Evolutionary conservation across 164 flowering plant species (phyloP).

Genomic region (Pachysandra terminalis): DNA sequence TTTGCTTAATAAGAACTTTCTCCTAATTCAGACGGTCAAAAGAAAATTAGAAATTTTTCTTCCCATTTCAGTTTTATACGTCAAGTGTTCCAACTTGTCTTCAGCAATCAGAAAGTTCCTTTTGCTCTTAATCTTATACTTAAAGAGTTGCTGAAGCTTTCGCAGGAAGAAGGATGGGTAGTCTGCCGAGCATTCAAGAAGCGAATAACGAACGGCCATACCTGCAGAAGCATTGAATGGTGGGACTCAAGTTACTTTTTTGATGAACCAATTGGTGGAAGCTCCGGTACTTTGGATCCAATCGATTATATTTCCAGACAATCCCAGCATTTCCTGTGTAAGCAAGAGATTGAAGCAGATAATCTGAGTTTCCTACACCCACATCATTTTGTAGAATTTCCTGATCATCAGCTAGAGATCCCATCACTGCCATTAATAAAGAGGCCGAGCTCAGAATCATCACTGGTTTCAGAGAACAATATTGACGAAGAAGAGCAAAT

Average conservation of each 20-base stretch:
- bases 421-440: slow-evolving; percentile 64
- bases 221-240: slow-evolving; percentile 38
- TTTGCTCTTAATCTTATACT: not conserved
- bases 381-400: slow-evolving; percentile 62
- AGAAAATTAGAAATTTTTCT: too few relatives aligned
- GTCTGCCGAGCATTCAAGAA: slow-evolving; percentile 95
- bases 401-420: slow-evolving; percentile 89
- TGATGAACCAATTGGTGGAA: slow-evolving; percentile 51
- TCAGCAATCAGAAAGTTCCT: slow-evolving; percentile 13
- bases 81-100: slow-evolving; percentile 10
- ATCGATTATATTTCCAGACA: slow-evolving; percentile 41
- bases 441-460: slow-evolving; percentile 47
- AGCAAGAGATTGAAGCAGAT: slow-evolving; percentile 60
- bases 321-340: slow-evolving; percentile 49
- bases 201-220: slow-evolving; percentile 42
- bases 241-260: slow-evolving; percentile 67
- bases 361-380: slow-evolving; percentile 32
- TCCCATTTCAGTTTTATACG: not conserved
- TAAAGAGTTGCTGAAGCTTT: slow-evolving; percentile 1
- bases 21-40: slow-evolving; percentile 1
- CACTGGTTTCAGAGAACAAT: slow-evolving; percentile 32
- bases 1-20: slow-evolving; percentile 17
- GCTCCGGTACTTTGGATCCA: slow-evolving; percentile 51
- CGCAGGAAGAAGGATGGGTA: slow-evolving; percentile 99
- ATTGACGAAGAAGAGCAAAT: slow-evolving; percentile 22